A percentile compares a stretch with the other conserved stretches of the same genome.
These are phyloP conservation scores for Fusarium chuoi DNA, from an alignment of 2,329 filamentous ascomycete species.

Conservation along the genomic window DNA sequence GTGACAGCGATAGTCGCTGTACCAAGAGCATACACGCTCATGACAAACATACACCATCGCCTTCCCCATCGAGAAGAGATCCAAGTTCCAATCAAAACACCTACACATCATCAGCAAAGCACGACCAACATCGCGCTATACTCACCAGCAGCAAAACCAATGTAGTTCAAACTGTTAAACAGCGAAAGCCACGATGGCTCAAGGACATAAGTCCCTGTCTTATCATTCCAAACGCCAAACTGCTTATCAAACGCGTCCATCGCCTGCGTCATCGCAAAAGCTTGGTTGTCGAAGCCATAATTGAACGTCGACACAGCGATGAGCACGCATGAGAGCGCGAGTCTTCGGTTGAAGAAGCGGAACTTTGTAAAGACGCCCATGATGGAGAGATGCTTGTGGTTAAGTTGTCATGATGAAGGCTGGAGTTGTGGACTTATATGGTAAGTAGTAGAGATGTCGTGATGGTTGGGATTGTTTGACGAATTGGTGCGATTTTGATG, in stretches of 20 bases:
- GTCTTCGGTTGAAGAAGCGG: slow-evolving; percentile 38
- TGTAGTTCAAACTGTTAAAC: slow-evolving; percentile 51
- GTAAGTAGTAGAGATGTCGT: slow-evolving; percentile 17
- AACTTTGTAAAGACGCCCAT: slow-evolving; percentile 38
- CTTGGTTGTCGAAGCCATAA: slow-evolving; percentile 55
- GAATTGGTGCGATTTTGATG: background rate
- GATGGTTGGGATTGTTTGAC: slow-evolving; percentile 31
- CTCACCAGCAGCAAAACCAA: slow-evolving; percentile 48
- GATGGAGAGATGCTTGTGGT: background rate
- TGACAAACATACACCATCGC: slow-evolving; percentile 47
- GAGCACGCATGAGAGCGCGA: slow-evolving; percentile 36
- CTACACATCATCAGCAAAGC: background rate
- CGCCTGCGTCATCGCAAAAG: slow-evolving; percentile 49
- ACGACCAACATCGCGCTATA: fast-evolving
- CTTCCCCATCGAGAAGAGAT: slow-evolving; percentile 41
- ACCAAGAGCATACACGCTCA: slow-evolving; percentile 49
- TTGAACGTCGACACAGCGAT: slow-evolving; percentile 53
- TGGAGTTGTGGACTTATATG: slow-evolving; percentile 4
- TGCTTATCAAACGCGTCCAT: slow-evolving; percentile 50
- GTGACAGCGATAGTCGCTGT: slow-evolving; percentile 37
- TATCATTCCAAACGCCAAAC: slow-evolving; percentile 46
- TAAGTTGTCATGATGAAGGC: background rate
- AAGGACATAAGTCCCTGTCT: slow-evolving; percentile 40
- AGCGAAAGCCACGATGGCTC: slow-evolving; percentile 49
- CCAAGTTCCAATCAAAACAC: slow-evolving; percentile 37